Evolutionary conservation across 108 stramenopile genomes (phyloP).

Genomic region (Conticribra guillardii): DNA sequence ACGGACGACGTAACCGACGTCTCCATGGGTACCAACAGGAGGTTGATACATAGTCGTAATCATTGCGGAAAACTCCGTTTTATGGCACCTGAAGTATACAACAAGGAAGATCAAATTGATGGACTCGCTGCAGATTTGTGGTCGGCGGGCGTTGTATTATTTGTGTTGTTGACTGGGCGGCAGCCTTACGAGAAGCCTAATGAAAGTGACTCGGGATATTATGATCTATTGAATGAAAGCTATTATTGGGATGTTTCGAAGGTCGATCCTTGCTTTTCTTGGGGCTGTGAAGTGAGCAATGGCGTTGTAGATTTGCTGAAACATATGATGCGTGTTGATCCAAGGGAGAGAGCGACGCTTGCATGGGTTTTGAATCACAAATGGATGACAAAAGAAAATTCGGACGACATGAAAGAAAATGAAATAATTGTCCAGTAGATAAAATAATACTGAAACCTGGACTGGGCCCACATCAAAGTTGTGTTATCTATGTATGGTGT

Average conservation of each 20-base stretch:
- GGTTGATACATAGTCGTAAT: conserved; percentile 52
- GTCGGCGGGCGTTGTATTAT: conserved; percentile 88
- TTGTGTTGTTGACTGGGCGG: conserved; percentile 84
- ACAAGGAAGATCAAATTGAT: conserved; percentile 64
- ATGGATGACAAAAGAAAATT: no score
- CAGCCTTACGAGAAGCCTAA: conserved; percentile 76
- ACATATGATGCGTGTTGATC: conserved; percentile 71
- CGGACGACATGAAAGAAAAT: no score
- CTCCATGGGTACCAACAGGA: conserved; percentile 56
- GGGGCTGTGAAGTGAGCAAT: conserved; percentile 53
- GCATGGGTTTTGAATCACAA: conserved; percentile 71
- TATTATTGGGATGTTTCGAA: conserved; percentile 70
- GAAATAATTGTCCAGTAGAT: no score
- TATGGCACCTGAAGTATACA: conserved; percentile 84
- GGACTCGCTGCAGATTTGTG: conserved; percentile 88
- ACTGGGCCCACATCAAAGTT: no score
- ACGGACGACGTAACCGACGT: conserved; percentile 58
- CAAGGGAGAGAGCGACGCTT: conserved; percentile 63
- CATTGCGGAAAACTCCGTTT: conserved; percentile 88
- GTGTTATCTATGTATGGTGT: no score
- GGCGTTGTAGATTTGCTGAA: conserved; percentile 65
- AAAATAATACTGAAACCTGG: no score
- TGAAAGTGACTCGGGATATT: conserved; percentile 61
- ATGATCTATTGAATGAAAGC: conserved; percentile 56
- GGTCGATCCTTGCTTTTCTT: conserved; percentile 56